Conservation (phyloP, 1,284 basidiomycete species). For the Cutaneotrichosporon dermatis region DNA sequence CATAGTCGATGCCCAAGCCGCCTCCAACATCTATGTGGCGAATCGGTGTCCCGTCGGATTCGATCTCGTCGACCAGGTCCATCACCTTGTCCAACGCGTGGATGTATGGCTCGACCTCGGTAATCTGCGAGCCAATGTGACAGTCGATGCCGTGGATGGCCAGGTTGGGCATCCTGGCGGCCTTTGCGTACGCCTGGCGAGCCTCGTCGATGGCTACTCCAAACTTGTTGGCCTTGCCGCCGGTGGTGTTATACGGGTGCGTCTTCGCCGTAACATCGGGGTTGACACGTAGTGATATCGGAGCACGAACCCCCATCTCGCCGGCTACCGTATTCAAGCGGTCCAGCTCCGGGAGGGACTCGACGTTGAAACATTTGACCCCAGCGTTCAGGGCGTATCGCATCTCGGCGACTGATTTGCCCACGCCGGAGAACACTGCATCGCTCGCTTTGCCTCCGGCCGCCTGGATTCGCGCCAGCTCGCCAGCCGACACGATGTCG, state of each 20-base stretch:
- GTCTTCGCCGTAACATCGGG: conserved; percentile 14
- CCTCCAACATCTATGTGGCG: conserved; percentile 13
- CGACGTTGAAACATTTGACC: conserved; percentile 18
- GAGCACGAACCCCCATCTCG: neutral
- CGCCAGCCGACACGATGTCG: conserved; percentile 13
- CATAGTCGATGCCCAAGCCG: conserved; percentile 15
- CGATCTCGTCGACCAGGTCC: conserved; percentile 7
- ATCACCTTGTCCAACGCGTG: conserved; percentile 7
- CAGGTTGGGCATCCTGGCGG: neutral
- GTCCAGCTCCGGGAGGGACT: conserved; percentile 9
- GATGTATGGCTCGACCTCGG: conserved; percentile 5
- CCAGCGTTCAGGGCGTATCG: conserved; percentile 3
- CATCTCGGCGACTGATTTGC: conserved; percentile 10
- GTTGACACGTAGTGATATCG: conserved; percentile 7
- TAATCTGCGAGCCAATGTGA: conserved; percentile 16
- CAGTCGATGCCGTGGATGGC: conserved; percentile 8
- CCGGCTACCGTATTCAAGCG: conserved; percentile 5
- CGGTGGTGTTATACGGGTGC: conserved; percentile 10
- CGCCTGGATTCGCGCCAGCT: conserved; percentile 11
- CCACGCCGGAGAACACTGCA: conserved; percentile 12
- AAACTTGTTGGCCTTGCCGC: conserved; percentile 15
- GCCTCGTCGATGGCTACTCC: conserved; percentile 6
- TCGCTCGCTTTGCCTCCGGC: conserved; percentile 5
- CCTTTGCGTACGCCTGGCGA: neutral
- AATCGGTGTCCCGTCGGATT: conserved; percentile 6